These are phyloP conservation scores for Salix suchowensis DNA, from an alignment of 345 rosid genomes.

Conservation along the genomic window DNA sequence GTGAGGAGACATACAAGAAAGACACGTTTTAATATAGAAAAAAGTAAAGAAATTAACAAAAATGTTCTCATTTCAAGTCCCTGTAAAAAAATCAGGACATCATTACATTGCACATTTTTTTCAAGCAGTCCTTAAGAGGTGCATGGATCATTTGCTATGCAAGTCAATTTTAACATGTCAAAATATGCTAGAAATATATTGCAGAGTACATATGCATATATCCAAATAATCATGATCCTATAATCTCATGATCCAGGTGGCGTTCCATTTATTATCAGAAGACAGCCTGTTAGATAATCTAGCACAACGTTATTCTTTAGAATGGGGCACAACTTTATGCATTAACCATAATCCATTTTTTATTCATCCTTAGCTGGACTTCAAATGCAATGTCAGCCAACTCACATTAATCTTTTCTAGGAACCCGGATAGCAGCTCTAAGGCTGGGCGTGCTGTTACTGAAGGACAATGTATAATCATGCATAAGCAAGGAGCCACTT, in stretches of 20 bases:
- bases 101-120: not conserved
- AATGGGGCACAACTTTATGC: not conserved
- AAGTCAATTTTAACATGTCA: not conserved
- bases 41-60: not conserved
- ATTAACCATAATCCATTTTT: not conserved
- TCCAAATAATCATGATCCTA: not conserved
- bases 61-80: not conserved
- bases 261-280: not conserved
- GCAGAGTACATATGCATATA: not conserved
- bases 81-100: not conserved
- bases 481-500: not conserved
- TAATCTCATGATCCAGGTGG: not conserved
- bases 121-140: not conserved
- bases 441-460: not conserved
- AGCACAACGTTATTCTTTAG: not conserved
- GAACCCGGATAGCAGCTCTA: not conserved
- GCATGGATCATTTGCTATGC: not conserved
- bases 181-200: not conserved
- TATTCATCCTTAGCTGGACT: not conserved
- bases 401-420: not conserved
- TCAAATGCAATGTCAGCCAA: not conserved
- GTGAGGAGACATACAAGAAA: not conserved
- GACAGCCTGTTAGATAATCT: not conserved
- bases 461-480: not conserved
- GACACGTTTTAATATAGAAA: not conserved